Evolutionary conservation across 345 rosid species (phyloP).

Genomic region (Citrus sp.): DNA sequence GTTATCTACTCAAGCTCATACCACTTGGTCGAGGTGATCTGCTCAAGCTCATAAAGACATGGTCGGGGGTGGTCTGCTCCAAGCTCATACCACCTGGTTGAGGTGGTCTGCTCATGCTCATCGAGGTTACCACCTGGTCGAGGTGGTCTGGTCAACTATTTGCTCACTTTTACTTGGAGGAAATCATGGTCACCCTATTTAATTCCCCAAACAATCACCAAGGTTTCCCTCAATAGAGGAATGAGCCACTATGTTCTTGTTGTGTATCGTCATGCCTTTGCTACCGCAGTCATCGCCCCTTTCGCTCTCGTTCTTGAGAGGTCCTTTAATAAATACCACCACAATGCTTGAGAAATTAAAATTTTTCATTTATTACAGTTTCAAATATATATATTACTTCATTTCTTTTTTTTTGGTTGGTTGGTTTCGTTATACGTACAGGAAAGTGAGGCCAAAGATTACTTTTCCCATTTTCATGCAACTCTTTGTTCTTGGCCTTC

Average conservation of each 20-base stretch:
- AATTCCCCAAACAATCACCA: slow-evolving; percentile 33
- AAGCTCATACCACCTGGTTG: too few relatives aligned
- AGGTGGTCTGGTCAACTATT: too few relatives aligned
- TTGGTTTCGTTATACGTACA: slow-evolving; percentile 23
- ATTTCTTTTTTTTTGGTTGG: too few relatives aligned
- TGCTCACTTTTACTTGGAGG: too few relatives aligned
- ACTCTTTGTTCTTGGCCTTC: slow-evolving; percentile 77
- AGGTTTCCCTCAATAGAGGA: slow-evolving; percentile 75
- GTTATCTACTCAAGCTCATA: too few relatives aligned
- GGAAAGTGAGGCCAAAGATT: slow-evolving; percentile 75
- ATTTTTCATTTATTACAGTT: too few relatives aligned
- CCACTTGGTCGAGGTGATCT: too few relatives aligned
- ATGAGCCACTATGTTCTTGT: slow-evolving; percentile 79
- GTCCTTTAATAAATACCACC: slow-evolving; percentile 8
- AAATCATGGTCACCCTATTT: too few relatives aligned
- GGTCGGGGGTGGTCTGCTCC: too few relatives aligned
- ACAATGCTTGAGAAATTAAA: not conserved
- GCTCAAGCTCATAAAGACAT: too few relatives aligned
- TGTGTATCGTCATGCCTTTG: slow-evolving; percentile 69
- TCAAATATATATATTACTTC: not conserved
- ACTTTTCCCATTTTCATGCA: slow-evolving; percentile 77
- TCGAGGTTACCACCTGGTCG: too few relatives aligned
- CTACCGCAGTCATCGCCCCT: slow-evolving; percentile 67
- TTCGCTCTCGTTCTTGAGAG: slow-evolving; percentile 60
- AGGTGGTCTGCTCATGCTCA: too few relatives aligned